A percentile compares a stretch with the other conserved stretches of the same genome.
phyloP scores from a whole-genome alignment of 345 rosid genomes.

The Gossypium longicalyx region DNA sequence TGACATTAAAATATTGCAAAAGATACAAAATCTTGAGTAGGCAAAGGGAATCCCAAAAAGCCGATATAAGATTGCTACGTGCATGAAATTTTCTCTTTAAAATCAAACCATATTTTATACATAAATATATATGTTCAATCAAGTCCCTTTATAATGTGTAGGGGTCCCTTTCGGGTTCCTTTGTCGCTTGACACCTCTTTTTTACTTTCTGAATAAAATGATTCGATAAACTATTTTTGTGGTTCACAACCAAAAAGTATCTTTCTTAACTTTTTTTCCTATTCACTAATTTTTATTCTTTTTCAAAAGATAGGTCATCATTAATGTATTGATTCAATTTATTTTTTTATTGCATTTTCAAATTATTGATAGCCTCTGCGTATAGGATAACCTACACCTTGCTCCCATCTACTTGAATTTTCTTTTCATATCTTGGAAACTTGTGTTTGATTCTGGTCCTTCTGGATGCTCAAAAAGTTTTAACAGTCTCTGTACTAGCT shows the following conservation, averaged over 20 bases:
- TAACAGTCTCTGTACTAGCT: too few species aligned
- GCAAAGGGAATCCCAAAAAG: conserved; percentile 5
- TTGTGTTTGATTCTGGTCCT: too few species aligned
- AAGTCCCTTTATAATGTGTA: background rate
- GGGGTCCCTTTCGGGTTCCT: conserved; percentile 12
- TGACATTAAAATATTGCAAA: background rate
- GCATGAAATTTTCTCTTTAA: background rate
- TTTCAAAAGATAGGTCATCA: background rate
- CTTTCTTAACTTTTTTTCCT: background rate
- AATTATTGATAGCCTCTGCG: too few species aligned
- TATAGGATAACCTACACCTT: too few species aligned
- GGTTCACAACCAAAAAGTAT: background rate
- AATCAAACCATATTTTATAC: background rate
- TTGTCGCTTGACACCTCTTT: background rate
- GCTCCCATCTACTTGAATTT: too few species aligned
- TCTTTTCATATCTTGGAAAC: too few species aligned
- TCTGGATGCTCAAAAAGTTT: too few species aligned
- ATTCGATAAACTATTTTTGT: background rate
- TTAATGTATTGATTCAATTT: background rate
- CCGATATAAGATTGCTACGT: conserved; percentile 11
- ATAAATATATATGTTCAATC: background rate
- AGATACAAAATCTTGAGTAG: background rate
- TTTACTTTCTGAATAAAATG: background rate
- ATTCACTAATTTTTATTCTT: background rate
- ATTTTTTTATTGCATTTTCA: too few species aligned